Base-by-base conservation (phyloP, 495 filamentous ascomycete species). In the Tuber brumale region DNA sequence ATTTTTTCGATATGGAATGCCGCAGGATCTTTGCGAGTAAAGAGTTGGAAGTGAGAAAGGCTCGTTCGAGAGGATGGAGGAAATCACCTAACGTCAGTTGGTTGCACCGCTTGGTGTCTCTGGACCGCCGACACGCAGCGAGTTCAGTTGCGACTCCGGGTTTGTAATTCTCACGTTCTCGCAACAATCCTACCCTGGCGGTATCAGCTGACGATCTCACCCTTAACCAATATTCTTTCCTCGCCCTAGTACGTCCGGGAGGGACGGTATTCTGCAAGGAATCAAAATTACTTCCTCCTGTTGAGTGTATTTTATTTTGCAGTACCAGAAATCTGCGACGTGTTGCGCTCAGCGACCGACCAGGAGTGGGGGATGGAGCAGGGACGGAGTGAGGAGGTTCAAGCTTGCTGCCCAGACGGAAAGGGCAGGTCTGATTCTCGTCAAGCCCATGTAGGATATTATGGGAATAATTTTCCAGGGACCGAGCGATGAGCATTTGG, bases 11-110 rank as follows among this genome's bases (percentile, higher is more conserved):
- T 61, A 61, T 57, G 51, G 10, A 14, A 27, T 61, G n/a, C 51
- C n/a, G n/a, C n/a, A 61, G 23, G 51, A 61, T 10, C 9, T 31
- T 23, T 3, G n/a, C 10, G n/a, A n/a, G 51, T 27, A 61, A 61
- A 61, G 51, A 27, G 51, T 61, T 70, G 45, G 48, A 46, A 5
- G 72, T 70, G 57, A 61, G 37, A 21, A 70, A 18, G 73, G 79
- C 61, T 76, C 18, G 14, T 80, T 79, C 2, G 71, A 75, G 66
- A 75, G 75, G 3, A 76, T 77, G 45, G 51, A 27, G 31, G 51
- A 81, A n/a, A 83, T 72, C 77, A 83, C 75, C 80, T 79, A 45
- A 83, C 81, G 31, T 70, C 80, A 78, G 42, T 73, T 72, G 73
- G 70, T 75, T 46, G n/a, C 45, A n/a, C 42, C 27, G 57, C 72